phyloP scores from a whole-genome alignment of 2,329 filamentous ascomycete genomes.

The Epichloe sibirici region DNA sequence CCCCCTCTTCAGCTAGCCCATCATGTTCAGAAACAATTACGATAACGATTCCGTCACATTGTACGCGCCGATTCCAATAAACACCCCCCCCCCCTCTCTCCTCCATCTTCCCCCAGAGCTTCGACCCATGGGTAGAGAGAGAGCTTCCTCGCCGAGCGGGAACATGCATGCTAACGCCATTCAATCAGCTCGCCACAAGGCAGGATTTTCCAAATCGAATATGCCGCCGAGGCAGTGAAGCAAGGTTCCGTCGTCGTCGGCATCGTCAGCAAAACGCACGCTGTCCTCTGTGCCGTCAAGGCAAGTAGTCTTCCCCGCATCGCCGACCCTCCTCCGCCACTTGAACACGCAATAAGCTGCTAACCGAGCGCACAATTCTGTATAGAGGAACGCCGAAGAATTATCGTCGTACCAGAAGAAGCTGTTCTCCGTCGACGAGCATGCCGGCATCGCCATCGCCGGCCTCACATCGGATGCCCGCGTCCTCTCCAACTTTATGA shows the following conservation, averaged over 20 bases:
- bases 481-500: constrained; percentile 99
- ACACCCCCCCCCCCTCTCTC: neutral
- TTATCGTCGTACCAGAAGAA: constrained; percentile 99
- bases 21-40: constrained; percentile 99
- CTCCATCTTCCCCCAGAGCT: neutral
- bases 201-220: constrained; percentile 99
- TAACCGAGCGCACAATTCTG: no score
- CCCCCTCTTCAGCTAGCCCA: constrained; percentile 20
- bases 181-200: constrained; percentile 87
- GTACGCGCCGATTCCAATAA: constrained; percentile 40
- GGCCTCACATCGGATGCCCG: constrained; percentile 95
- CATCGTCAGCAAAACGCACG: constrained; percentile 94
- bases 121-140: neutral
- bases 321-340: neutral
- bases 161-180: constrained; percentile 15
- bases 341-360: no score
- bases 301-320: constrained; percentile 31
- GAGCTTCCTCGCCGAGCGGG: neutral
- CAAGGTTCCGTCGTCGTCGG: constrained; percentile 97
- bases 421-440: constrained; percentile 90
- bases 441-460: constrained; percentile 89
- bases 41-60: constrained; percentile 99
- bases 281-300: constrained; percentile 92
- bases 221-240: constrained; percentile 97
- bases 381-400: constrained; percentile 93